Conservation (phyloP, 495 filamentous ascomycete genomes). For the Thermothielavioides terrestris region DNA sequence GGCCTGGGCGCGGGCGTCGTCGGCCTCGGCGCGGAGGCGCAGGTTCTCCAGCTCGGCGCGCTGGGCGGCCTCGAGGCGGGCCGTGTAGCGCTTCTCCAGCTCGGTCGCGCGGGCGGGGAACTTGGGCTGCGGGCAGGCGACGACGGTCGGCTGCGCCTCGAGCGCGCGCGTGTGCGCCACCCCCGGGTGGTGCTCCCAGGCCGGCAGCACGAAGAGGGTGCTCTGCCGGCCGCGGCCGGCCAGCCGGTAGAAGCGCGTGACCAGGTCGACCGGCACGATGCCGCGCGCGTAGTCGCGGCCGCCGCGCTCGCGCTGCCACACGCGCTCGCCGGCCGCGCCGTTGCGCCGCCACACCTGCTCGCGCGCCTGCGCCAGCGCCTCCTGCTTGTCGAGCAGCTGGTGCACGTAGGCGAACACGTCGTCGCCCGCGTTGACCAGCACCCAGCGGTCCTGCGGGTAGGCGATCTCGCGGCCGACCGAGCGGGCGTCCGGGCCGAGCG, state of each 20-base stretch:
- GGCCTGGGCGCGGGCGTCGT: conserved; percentile 1
- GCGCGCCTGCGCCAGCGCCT: conserved; percentile 22
- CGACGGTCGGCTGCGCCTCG: conserved; percentile 38
- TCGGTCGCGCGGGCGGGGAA: conserved; percentile 27
- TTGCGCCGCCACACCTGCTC: conserved; percentile 17
- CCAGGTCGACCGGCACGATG: conserved; percentile 35
- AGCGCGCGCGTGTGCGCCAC: conserved; percentile 32
- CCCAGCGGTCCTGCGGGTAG: conserved; percentile 43
- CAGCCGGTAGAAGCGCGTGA: conserved; percentile 41
- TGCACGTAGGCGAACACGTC: conserved; percentile 39
- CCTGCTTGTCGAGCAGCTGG: conserved; percentile 36
- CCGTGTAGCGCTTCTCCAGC: conserved; percentile 27
- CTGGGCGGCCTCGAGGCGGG: conserved; percentile 3
- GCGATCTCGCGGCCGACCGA: conserved; percentile 29
- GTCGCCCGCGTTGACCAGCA: conserved; percentile 44
- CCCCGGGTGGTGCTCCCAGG: conserved; percentile 36
- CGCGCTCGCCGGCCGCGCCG: conserved; percentile 27
- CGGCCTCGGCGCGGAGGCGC: conserved; percentile 1
- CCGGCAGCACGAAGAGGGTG: conserved; percentile 44
- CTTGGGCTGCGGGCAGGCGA: conserved; percentile 30
- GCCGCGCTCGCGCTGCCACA: conserved; percentile 14
- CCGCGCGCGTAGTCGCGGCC: conserved; percentile 26
- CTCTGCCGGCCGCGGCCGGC: conserved; percentile 24
- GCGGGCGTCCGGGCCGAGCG: conserved; percentile 29
- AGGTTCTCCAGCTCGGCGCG: conserved; percentile 7